phyloP scores from a whole-genome alignment of 2,329 filamentous ascomycete genomes.

The Dryadomyces quercivorus region DNA sequence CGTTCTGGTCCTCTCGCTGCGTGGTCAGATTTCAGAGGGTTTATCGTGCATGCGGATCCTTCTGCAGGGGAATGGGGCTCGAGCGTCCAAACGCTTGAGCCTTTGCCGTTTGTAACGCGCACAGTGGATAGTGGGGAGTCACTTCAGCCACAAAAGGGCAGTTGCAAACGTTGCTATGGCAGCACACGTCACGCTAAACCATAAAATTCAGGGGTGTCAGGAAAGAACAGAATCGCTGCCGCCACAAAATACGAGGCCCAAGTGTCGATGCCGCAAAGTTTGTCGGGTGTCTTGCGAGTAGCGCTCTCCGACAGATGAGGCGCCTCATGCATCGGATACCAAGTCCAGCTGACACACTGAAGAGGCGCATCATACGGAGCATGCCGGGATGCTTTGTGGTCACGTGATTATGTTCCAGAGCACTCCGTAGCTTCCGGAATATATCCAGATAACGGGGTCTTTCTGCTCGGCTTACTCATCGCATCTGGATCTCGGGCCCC shows the following conservation, averaged over 20 bases:
- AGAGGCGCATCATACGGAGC: no score
- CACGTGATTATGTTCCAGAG: background rate
- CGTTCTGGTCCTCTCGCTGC: no score
- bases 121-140: background rate
- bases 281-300: no score
- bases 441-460: background rate
- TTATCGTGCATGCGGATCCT: background rate
- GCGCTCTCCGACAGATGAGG: no score
- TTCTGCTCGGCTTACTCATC: no score
- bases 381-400: background rate
- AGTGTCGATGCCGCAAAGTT: no score
- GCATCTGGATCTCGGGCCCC: no score
- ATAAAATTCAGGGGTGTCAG: background rate
- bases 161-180: slow-evolving; percentile 8
- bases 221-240: no score
- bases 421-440: no score
- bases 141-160: background rate
- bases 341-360: no score
- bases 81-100: background rate
- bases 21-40: background rate
- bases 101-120: background rate
- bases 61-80: background rate
- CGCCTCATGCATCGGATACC: no score
- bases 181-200: slow-evolving; percentile 7
- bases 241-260: no score